These are phyloP conservation scores for Calonectria fujianensis DNA, from an alignment of 2,329 filamentous ascomycete genomes.

Conservation along the genomic window DNA sequence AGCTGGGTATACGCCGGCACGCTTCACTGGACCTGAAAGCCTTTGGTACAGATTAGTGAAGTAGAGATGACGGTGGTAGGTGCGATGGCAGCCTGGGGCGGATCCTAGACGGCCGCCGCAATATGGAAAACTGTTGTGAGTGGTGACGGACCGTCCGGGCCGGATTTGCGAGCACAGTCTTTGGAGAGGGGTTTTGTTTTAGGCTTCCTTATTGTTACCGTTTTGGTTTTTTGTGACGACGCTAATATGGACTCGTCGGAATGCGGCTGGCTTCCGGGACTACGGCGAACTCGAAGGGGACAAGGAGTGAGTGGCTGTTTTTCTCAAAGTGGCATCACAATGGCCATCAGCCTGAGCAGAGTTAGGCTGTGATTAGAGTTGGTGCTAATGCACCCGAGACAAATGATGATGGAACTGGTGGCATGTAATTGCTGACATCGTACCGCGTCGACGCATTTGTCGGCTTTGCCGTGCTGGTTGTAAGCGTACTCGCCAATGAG, in stretches of 20 bases:
- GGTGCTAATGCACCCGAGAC: neutral
- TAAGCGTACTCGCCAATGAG: neutral
- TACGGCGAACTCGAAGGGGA: neutral
- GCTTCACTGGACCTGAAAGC: too few species aligned
- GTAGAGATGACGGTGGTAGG: neutral
- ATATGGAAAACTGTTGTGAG: neutral
- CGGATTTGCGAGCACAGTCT: neutral
- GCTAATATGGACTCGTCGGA: too few species aligned
- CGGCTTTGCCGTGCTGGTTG: neutral
- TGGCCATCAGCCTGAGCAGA: neutral
- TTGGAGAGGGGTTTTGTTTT: neutral
- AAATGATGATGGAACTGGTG: neutral
- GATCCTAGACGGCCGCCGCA: neutral
- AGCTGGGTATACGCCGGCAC: too few species aligned
- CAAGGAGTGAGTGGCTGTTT: neutral
- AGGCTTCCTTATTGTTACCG: neutral
- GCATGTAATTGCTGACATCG: neutral
- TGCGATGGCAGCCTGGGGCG: neutral
- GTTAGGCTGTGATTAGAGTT: neutral
- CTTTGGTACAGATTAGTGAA: too few species aligned
- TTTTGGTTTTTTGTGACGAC: neutral
- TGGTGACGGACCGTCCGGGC: neutral
- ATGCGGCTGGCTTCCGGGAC: neutral
- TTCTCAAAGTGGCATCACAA: neutral
- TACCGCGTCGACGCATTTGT: neutral